Evolutionary conservation across 306 rosid species (phyloP), one percentile per base, ranked within the genome.

Genomic region (Prunus padus): DNA sequence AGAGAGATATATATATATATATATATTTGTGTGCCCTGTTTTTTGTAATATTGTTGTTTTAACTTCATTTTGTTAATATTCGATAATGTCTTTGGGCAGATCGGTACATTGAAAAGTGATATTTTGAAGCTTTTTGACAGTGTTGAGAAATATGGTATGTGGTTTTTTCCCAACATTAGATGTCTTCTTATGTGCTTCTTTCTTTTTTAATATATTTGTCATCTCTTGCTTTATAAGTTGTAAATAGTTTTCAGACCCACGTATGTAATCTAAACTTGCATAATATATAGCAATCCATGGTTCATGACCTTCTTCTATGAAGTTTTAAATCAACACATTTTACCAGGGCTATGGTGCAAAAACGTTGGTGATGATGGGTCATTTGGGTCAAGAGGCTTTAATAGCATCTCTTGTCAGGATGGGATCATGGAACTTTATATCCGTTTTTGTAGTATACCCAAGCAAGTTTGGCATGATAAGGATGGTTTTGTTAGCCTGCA

Each of bases 71-170:
- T 64, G 31, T 74, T 40, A 56, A 47, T 74, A 19, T 37, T 51
- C 26, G 33, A 52, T 73, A 75, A 83, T 73, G 25, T 65, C 49
- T 66, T 49, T 77, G 85, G 55, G 80, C 97, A 96, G 99, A 84
- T 91, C 78, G 88, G 81, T 60, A 86, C 76, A 49, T 86, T 96
- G 75, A 92, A 91, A 79, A 92, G 77, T 76, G 99, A 92, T 77
- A 81, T 92, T 76, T 65, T 84, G 83, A 96, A 96, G 87, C 99
- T 96, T 80, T 96, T 96, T 75, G 99, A 92, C 87, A 89, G 91
- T 80, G 80, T 92, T 77, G 96, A 92, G 88, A 92, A 89, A 83
- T 92, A 96, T 88, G 98, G 99, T 96, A 88, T n/a, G 92, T 79
- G 73, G 64, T 51, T 57, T 42, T 69, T n/a, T 67, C 28, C 51